Evolutionary conservation across 164 flowering plant species (phyloP), one percentile per base, ranked within the genome.

Genomic region (Magnolia changhungtana): DNA sequence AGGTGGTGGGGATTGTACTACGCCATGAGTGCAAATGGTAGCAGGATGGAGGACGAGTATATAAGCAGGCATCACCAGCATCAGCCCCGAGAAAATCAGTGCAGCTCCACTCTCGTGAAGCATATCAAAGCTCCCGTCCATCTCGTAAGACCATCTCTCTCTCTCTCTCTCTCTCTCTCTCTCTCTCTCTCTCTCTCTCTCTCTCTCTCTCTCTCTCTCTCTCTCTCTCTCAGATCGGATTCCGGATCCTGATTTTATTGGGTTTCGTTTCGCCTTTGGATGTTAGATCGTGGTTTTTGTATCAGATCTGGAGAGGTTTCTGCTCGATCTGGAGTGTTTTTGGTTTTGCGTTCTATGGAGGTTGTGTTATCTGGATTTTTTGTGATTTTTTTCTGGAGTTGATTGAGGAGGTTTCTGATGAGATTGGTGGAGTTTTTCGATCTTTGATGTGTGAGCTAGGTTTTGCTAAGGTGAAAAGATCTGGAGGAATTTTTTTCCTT

Each of bases 51-150:
- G 80, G 50, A 72, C n/a, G 93, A 90, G 75, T 86, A 81, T 78
- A 80, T 86, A 55, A 27, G 85, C 80, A 87, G 87, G 66, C 87
- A 86, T 76, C 93, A 91, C 73, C 80, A 75, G 77, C 93, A 91
- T 71, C 85, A 88, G 52, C 79, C 76, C 21, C 79, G 72, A 3
- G 89, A 82, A 21, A 83, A 88, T 75, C 95, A 91, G 89, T 90
- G 93, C 74, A 83, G 80, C 55, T 89, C 95, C 4, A 81, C 87
- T 63, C 85, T 91, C 29, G 81, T 84, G 58, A 90, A 88, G 72
- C 93, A 87, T 83, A 87, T 91, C 90, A 88, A 80, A 69, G 93
- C 93, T 70, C 93, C 93, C n/a, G 83, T 89, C 81, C 88, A 59
- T 78, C 93, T 91, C 58, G 93, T 91, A 83, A 71, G 66, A 72